Evolutionary conservation across 1,139 yeast species (phyloP).

Genomic region (Hansenula lynferdii): DNA sequence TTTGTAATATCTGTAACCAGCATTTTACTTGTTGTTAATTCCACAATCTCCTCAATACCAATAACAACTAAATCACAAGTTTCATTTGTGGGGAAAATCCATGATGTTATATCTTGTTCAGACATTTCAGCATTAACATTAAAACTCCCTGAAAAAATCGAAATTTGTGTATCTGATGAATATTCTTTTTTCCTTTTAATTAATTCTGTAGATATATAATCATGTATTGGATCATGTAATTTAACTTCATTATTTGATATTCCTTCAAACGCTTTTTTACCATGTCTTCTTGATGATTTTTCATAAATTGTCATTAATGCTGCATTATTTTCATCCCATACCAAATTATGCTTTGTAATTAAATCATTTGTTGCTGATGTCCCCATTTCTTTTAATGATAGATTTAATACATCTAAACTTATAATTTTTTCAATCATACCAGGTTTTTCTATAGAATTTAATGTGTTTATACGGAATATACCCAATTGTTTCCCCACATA

Average conservation of each 20-base stretch:
- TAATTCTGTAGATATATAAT: slow-evolving; percentile 53
- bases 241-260: slow-evolving; percentile 30
- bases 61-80: slow-evolving; percentile 70
- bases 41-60: slow-evolving; percentile 92
- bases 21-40: slow-evolving; percentile 86
- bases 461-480: slow-evolving; percentile 57
- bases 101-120: slow-evolving; percentile 46
- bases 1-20: slow-evolving; percentile 73
- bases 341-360: slow-evolving; percentile 43
- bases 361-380: slow-evolving; percentile 36
- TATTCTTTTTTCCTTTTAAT: slow-evolving; percentile 43
- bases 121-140: slow-evolving; percentile 61
- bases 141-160: slow-evolving; percentile 61
- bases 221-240: slow-evolving; percentile 70
- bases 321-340: slow-evolving; percentile 61
- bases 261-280: slow-evolving; percentile 23
- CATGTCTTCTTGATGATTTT: slow-evolving; percentile 27
- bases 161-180: slow-evolving; percentile 45
- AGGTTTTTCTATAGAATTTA: slow-evolving; percentile 62
- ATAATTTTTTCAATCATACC: slow-evolving; percentile 54
- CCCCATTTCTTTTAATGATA: slow-evolving; percentile 52
- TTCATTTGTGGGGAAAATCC: slow-evolving; percentile 48
- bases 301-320: slow-evolving; percentile 38
- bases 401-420: slow-evolving; percentile 55
- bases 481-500: slow-evolving; percentile 68